Percentiles rank a stretch among this genome's conserved stretches.
phyloP scores from a whole-genome alignment of 345 rosid species.

The Nephelium lappaceum region DNA sequence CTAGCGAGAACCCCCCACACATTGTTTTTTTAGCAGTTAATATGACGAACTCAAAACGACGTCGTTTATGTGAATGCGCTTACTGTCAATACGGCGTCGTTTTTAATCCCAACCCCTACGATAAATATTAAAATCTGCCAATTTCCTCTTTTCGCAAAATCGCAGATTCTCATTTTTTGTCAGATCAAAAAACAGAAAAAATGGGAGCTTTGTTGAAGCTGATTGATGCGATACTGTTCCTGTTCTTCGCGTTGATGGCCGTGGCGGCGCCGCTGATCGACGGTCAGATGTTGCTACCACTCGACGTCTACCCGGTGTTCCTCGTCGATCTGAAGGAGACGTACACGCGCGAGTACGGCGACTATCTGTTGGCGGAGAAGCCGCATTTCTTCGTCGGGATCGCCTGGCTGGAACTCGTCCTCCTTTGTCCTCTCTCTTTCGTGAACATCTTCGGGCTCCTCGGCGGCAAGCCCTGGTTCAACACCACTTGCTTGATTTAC shows the following conservation, averaged over 20 bases:
- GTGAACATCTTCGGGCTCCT: slow-evolving; percentile 55
- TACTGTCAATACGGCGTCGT: not conserved
- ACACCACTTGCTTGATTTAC: slow-evolving; percentile 71
- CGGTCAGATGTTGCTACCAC: slow-evolving; percentile 60
- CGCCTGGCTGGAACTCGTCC: slow-evolving; percentile 67
- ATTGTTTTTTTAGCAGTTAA: not conserved
- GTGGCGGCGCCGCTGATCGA: slow-evolving; percentile 61
- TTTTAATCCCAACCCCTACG: not conserved
- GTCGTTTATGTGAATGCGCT: not conserved
- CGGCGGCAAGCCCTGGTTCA: slow-evolving; percentile 64
- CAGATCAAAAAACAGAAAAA: slow-evolving; percentile 10
- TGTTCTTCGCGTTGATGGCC: slow-evolving; percentile 54
- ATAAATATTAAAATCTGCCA: not conserved
- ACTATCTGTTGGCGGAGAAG: slow-evolving; percentile 64
- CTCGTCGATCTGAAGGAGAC: slow-evolving; percentile 49
- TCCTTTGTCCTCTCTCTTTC: slow-evolving; percentile 78
- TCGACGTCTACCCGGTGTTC: slow-evolving; percentile 45
- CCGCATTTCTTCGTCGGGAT: slow-evolving; percentile 77
- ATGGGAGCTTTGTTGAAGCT: slow-evolving; percentile 65
- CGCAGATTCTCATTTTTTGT: not conserved
- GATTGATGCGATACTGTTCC: slow-evolving; percentile 58
- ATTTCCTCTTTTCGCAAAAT: not conserved
- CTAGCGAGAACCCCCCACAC: not conserved
- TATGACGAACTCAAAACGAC: not conserved
- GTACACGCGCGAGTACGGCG: slow-evolving; percentile 54